phyloP scores from a whole-genome alignment of 2,329 filamentous ascomycete genomes.

The Alternaria dauci region DNA sequence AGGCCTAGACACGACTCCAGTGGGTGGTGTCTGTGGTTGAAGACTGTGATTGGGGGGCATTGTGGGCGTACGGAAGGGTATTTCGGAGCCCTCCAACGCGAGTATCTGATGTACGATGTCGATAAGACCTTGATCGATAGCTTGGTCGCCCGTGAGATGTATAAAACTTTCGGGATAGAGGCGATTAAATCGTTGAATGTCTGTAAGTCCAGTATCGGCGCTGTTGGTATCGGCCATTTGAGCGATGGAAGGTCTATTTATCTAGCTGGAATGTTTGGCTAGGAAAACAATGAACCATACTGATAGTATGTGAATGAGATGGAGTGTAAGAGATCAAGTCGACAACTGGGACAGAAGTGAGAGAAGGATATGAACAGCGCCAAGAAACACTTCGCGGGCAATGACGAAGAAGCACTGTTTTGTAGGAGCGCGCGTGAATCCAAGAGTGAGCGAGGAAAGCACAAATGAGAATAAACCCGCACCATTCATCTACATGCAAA shows the following conservation, averaged over 20 bases:
- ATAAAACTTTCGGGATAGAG: neutral
- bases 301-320: neutral
- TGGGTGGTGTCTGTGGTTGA: neutral
- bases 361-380: neutral
- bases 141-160: neutral
- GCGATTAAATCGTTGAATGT: neutral
- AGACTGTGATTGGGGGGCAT: neutral
- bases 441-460: slow-evolving; percentile 1
- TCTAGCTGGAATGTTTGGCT: slow-evolving; percentile 5
- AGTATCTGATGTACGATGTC: neutral
- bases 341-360: neutral
- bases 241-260: slow-evolving; percentile 11
- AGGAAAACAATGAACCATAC: slow-evolving; percentile 8
- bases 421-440: neutral
- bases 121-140: neutral
- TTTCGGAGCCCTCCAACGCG: neutral
- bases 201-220: neutral
- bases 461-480: neutral
- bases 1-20: neutral
- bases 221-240: slow-evolving; percentile 19
- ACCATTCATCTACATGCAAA: neutral
- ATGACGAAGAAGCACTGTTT: neutral
- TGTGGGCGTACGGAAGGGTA: neutral
- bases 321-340: neutral
- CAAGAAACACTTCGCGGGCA: slow-evolving; percentile 3